These are phyloP conservation scores for Drechslerella stenobrocha DNA, from an alignment of 2,329 filamentous ascomycete species.

Conservation along the genomic window DNA sequence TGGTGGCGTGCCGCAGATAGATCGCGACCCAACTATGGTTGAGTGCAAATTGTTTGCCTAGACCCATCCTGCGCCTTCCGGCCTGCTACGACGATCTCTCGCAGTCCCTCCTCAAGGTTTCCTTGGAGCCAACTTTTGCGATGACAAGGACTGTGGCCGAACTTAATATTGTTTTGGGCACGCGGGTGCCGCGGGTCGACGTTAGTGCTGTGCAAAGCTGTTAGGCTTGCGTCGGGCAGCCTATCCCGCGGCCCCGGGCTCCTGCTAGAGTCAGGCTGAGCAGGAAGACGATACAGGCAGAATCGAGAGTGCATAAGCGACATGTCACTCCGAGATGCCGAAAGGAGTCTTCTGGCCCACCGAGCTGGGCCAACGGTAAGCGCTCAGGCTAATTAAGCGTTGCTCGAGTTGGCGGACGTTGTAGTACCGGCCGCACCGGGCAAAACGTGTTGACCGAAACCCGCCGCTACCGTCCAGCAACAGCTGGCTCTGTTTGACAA, in stretches of 20 bases:
- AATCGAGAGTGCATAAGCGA: constrained; percentile 47
- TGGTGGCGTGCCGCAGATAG: constrained; percentile 31
- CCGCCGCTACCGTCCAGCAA: constrained; percentile 41
- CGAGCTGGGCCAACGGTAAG: constrained; percentile 35
- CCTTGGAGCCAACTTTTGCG: too few species aligned
- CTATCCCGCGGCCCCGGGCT: constrained; percentile 5
- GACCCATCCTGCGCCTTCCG: too few species aligned
- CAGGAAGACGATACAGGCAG: constrained; percentile 12
- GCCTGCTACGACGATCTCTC: too few species aligned
- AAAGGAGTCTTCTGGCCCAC: constrained; percentile 16
- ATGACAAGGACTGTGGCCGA: too few species aligned
- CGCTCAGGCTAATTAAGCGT: constrained; percentile 42
- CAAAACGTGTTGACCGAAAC: constrained; percentile 47
- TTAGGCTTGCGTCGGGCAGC: too few species aligned
- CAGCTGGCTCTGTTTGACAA: constrained; percentile 10
- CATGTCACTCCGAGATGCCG: constrained; percentile 44
- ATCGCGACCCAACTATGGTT: constrained; percentile 24
- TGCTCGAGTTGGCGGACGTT: constrained; percentile 44
- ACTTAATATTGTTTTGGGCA: too few species aligned
- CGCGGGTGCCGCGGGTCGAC: too few species aligned
- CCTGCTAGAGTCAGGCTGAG: not conserved
- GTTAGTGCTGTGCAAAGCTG: too few species aligned
- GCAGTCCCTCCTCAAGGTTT: too few species aligned
- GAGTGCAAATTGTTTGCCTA: constrained; percentile 17
- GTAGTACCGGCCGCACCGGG: constrained; percentile 26